Evolutionary conservation across 306 rosid genomes (phyloP), one percentile per base, ranked within the genome.

Genomic region (Canavalia gladiata): DNA sequence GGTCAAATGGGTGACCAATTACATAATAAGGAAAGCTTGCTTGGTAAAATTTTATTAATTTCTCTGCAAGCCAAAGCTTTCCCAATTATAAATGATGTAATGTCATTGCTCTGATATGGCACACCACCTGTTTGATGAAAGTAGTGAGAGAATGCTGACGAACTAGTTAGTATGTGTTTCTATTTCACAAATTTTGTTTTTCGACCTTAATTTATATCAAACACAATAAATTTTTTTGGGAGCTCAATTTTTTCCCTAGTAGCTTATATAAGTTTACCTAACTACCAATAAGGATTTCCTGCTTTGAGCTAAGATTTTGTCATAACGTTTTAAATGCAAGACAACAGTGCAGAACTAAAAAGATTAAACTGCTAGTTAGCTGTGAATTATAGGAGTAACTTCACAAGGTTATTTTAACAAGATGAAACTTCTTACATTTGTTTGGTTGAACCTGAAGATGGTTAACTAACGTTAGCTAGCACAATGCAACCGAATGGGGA

Each of bases 81-180:
- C 25, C 25, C 25, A 18, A 18, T 18, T 18, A 18, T 18, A 18
- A 18, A 18, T 18, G 25, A 18, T 18, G 25, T 18, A 18, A 18
- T 18, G 25, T 18, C 25, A 18, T 18, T 18, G 42, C 29, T 68
- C 41, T 43, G 37, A 28, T 31, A 52, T 52, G 3, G 78, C 67
- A 56, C 42, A 73, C 42, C 7, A 8, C 42, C 3, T 54, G 65
- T 72, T 72, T 73, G 78, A 3, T 39, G 54, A 41, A 73, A 37
- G 52, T 55, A 18, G 8, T 34, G 3, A 50, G 11, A 34, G 76
- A 71, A 50, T 50, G 62, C 4, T 33, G 29, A 50, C 34, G 51
- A 4, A 30, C 30, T 31, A 13, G 3, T 4, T 13, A n/a, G n/a
- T 34, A 59, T 12, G 3, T 63, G 8, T 67, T 9, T 34, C 11